Evolutionary conservation across 1,139 yeast genomes (phyloP).

Genomic region (Geotrichum restrictum): DNA sequence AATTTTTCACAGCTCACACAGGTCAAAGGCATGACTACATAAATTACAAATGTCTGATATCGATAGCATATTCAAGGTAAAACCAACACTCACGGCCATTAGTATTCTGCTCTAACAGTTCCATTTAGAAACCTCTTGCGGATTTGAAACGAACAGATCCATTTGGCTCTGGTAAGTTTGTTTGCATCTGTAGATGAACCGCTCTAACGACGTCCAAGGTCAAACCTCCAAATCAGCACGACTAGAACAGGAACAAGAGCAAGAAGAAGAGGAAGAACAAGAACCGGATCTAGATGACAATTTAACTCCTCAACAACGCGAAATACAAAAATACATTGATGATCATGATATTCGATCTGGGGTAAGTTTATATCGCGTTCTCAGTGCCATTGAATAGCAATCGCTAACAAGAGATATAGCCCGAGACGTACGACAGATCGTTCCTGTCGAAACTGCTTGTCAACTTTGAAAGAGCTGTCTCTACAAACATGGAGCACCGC

Average conservation of each 20-base stretch:
- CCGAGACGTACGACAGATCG: conserved; percentile 26
- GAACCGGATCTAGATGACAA: neutral
- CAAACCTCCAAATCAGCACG: conserved; percentile 1
- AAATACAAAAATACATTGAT: conserved; percentile 21
- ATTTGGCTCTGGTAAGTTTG: neutral
- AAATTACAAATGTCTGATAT: conserved; percentile 19
- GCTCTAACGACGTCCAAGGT: neutral
- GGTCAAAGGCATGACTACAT: too few species aligned
- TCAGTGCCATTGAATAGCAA: too few species aligned
- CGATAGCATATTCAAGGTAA: conserved; percentile 24
- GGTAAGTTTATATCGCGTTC: neutral
- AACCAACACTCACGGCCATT: neutral
- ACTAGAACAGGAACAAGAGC: neutral
- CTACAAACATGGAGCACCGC: conserved; percentile 35
- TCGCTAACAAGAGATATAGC: neutral
- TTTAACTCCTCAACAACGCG: conserved; percentile 9
- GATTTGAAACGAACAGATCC: conserved; percentile 9
- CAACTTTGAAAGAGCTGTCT: conserved; percentile 31
- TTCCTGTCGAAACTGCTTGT: conserved; percentile 31
- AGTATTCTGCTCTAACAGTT: neutral
- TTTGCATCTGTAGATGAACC: neutral
- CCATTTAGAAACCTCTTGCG: neutral
- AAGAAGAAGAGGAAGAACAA: neutral
- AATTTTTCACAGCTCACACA: too few species aligned
- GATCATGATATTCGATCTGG: conserved; percentile 9